Conservation (phyloP, 2,329 filamentous ascomycete species). For the Aspergillus floridensis region DNA sequence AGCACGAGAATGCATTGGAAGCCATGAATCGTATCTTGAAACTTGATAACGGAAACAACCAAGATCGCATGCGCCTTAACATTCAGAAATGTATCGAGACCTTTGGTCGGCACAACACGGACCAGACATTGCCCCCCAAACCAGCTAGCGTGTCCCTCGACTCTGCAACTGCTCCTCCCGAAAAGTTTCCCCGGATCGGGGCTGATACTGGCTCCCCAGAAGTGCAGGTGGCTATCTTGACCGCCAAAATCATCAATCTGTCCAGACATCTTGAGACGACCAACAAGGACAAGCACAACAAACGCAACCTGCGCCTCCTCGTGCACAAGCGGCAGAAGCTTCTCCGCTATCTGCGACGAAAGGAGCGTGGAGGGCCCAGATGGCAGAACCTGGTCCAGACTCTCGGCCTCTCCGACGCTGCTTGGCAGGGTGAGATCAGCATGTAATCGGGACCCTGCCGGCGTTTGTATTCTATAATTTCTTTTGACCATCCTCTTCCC, state of each 20-base stretch:
- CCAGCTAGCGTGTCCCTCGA: constrained; percentile 43
- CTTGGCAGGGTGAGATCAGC: constrained; percentile 86
- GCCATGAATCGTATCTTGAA: constrained; percentile 77
- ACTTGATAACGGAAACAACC: constrained; percentile 72
- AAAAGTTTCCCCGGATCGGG: constrained; percentile 67
- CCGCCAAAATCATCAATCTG: constrained; percentile 83
- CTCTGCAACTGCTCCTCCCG: constrained; percentile 34
- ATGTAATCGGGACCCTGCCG: constrained; percentile 48
- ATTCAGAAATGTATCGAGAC: constrained; percentile 78
- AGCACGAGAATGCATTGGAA: constrained; percentile 66
- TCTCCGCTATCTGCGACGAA: constrained; percentile 78
- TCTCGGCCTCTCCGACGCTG: constrained; percentile 80
- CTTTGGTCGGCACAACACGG: constrained; percentile 90
- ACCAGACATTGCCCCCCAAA: constrained; percentile 64
- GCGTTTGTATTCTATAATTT: constrained; percentile 18
- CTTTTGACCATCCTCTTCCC: constrained; percentile 6
- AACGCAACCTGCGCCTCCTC: constrained; percentile 79
- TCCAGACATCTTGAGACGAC: constrained; percentile 67
- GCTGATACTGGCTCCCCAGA: constrained; percentile 93
- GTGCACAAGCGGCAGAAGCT: constrained; percentile 88
- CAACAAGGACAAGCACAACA: constrained; percentile 90
- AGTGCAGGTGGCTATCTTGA: constrained; percentile 96
- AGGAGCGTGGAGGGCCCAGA: constrained; percentile 85
- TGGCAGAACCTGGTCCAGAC: constrained; percentile 84
- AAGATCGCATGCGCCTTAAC: constrained; percentile 78